These are phyloP conservation scores for Epichloe gansuensis DNA, from an alignment of 2,329 filamentous ascomycete genomes.

Conservation along the genomic window DNA sequence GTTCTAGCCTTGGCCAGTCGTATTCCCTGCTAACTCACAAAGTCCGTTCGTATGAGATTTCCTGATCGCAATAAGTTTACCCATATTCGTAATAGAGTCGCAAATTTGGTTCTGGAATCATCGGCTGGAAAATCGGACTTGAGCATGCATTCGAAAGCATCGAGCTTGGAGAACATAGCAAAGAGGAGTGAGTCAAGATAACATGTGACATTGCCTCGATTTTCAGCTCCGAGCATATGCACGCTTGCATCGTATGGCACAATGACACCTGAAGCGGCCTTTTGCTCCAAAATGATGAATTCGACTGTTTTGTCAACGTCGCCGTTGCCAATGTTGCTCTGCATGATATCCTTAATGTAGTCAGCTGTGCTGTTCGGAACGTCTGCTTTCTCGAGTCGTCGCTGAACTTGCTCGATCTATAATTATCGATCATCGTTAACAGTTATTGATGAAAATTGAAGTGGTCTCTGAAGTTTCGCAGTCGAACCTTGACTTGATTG, in stretches of 20 bases:
- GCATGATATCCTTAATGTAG: constrained; percentile 41
- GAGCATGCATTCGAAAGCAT: constrained; percentile 86
- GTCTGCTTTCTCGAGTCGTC: constrained; percentile 29
- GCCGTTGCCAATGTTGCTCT: constrained; percentile 51
- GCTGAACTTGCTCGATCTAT: constrained; percentile 30
- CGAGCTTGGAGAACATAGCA: constrained; percentile 85
- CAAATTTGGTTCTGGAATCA: constrained; percentile 57
- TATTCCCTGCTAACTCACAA: constrained; percentile 40
- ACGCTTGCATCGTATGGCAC: constrained; percentile 60
- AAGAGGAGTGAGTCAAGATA: constrained; percentile 87
- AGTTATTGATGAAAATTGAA: background rate
- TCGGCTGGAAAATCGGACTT: constrained; percentile 62
- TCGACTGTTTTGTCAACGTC: constrained; percentile 65
- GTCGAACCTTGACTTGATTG: constrained; percentile 17
- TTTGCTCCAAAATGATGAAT: constrained; percentile 65
- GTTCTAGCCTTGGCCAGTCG: background rate
- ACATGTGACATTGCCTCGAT: constrained; percentile 80
- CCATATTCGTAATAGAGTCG: constrained; percentile 74
- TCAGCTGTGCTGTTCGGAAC: constrained; percentile 43
- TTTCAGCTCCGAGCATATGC: constrained; percentile 73
- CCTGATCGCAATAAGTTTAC: constrained; percentile 84
- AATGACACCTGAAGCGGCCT: constrained; percentile 70
- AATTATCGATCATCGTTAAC: background rate
- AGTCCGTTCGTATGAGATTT: constrained; percentile 70
- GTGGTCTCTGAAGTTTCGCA: background rate